These are phyloP conservation scores for Avena sativa DNA, from an alignment of 176 grass and related monocot genomes.

Conservation along the genomic window DNA sequence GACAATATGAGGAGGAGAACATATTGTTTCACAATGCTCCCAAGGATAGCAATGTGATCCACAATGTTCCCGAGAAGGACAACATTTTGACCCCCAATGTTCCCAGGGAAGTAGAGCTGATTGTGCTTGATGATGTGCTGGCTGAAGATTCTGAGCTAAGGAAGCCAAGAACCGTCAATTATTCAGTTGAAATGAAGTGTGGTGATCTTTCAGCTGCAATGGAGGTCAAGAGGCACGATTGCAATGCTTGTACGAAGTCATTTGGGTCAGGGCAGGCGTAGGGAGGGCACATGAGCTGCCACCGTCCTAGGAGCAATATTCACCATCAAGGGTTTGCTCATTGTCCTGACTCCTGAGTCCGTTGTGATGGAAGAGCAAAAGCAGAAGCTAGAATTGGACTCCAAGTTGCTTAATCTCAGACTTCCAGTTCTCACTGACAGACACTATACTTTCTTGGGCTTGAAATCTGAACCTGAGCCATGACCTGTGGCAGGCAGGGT, in stretches of 20 bases:
- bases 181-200: conserved; percentile 32
- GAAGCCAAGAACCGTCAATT: conserved; percentile 5
- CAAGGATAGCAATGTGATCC: conserved; percentile 28
- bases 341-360: conserved; percentile 30
- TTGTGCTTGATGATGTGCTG: conserved; percentile 33
- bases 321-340: not conserved
- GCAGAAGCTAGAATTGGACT: conserved; percentile 16
- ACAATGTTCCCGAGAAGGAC: conserved; percentile 21
- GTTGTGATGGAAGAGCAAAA: conserved; percentile 18
- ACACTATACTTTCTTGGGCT: not conserved
- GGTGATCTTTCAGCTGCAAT: conserved; percentile 29
- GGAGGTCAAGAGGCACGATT: conserved; percentile 40
- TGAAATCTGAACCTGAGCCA: not conserved
- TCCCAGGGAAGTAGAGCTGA: conserved; percentile 19
- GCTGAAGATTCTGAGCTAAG: conserved; percentile 22
- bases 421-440: not conserved
- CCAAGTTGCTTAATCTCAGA: not conserved
- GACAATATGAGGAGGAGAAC: conserved; percentile 23
- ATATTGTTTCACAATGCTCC: conserved; percentile 24
- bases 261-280: conserved; percentile 52
- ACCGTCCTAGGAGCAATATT: conserved; percentile 5
- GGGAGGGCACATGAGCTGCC: conserved; percentile 55
- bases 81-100: conserved; percentile 30
- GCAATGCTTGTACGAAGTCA: conserved; percentile 50
- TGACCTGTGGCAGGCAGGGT: too few relatives aligned